These are phyloP conservation scores for Kitagawia praeruptora DNA, from an alignment of 129 eudicot species.

Conservation along the genomic window DNA sequence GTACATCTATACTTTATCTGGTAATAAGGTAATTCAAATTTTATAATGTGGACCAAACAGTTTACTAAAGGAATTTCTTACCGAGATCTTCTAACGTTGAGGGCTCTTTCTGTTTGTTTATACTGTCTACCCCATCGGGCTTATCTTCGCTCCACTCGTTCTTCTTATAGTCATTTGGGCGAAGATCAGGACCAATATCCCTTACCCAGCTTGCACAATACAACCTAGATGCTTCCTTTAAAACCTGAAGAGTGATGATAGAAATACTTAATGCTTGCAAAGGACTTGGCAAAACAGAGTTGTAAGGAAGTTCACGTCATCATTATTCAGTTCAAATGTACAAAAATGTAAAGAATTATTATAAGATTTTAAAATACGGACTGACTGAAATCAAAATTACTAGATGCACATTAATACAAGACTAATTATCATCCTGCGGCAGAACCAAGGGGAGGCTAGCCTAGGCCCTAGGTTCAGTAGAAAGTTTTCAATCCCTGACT, in stretches of 20 bases:
- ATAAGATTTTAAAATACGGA: not conserved
- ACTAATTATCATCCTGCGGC: not conserved
- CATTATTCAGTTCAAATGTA: not conserved
- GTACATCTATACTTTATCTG: not conserved
- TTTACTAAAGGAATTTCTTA: constrained; percentile 5
- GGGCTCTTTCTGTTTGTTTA: constrained; percentile 40
- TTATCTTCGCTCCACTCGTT: constrained; percentile 11
- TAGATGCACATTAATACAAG: not conserved
- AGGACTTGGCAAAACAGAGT: not conserved
- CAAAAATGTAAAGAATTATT: not conserved
- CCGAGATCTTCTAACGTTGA: constrained; percentile 89
- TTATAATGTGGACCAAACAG: not conserved
- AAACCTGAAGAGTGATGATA: constrained; percentile 33
- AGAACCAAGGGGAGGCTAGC: not conserved
- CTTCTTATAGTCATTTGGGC: constrained; percentile 69
- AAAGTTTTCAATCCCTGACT: not conserved
- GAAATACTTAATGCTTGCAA: constrained; percentile 10
- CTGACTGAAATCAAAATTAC: not conserved
- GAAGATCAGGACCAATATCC: constrained; percentile 62
- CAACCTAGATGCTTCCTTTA: constrained; percentile 77
- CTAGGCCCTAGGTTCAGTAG: not conserved
- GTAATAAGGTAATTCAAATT: not conserved
- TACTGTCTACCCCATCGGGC: constrained; percentile 4
- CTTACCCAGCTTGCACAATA: constrained; percentile 12
- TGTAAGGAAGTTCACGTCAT: not conserved